phyloP scores from a whole-genome alignment of 2,329 filamentous ascomycete genomes.

The Penicillium sp. region DNA sequence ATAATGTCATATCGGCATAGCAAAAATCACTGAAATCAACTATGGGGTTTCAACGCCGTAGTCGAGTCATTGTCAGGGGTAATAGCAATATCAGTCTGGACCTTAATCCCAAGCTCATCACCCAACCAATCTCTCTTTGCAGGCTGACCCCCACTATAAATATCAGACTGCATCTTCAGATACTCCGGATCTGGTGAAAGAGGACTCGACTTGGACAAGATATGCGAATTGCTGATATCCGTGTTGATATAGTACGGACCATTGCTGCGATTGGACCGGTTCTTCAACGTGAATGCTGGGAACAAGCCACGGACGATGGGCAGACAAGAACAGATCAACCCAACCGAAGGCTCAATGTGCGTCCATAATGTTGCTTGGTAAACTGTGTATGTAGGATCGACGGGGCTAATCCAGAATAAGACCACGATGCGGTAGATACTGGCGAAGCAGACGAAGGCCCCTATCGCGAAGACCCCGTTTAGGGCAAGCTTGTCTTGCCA shows the following conservation, averaged over 20 bases:
- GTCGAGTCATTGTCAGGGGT: constrained; percentile 22
- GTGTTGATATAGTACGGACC: constrained; percentile 29
- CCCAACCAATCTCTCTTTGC: constrained; percentile 13
- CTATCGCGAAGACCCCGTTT: constrained; percentile 34
- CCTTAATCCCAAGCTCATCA: constrained; percentile 25
- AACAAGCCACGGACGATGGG: constrained; percentile 38
- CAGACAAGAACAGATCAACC: constrained; percentile 36
- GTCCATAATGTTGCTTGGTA: constrained; percentile 38
- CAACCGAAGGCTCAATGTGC: constrained; percentile 36
- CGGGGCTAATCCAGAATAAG: constrained; percentile 31
- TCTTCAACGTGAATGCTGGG: constrained; percentile 26
- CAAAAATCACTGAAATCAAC: not conserved
- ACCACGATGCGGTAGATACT: constrained; percentile 39
- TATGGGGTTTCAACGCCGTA: not conserved
- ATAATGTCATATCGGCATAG: constrained; percentile 17
- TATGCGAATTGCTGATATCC: constrained; percentile 23
- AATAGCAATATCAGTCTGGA: constrained; percentile 34
- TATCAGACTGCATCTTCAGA: constrained; percentile 29
- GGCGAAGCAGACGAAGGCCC: constrained; percentile 37
- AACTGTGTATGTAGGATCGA: constrained; percentile 35
- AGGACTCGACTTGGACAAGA: constrained; percentile 24
- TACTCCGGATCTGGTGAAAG: constrained; percentile 29
- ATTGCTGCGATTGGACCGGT: constrained; percentile 20
- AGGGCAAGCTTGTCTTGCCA: constrained; percentile 39
- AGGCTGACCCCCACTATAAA: constrained; percentile 14